Evolutionary conservation across 2,329 filamentous ascomycete genomes (phyloP), one percentile per base, ranked within the genome.

Genomic region (Anthostomella pinea): DNA sequence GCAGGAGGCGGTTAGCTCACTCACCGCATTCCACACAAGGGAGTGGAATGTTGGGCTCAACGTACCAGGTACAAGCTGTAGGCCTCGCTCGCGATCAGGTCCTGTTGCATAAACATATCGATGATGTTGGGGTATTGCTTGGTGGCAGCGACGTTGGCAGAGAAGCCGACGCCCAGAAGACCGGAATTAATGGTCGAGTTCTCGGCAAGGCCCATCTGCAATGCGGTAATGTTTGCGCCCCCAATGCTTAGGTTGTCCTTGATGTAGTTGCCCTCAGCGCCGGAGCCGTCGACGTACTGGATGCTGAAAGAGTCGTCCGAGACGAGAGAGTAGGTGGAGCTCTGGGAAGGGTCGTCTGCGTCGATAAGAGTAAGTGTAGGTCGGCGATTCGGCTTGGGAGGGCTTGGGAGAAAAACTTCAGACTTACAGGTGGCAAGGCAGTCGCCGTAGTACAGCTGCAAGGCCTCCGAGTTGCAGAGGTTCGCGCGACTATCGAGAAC

Each of bases 11-110:
- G 30, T 60, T 51, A 40, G 59, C 59, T 19, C 24, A 21, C n/a
- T n/a, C n/a, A n/a, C n/a, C n/a, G n/a, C n/a, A n/a, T n/a, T n/a
- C n/a, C n/a, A n/a, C n/a, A n/a, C n/a, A n/a, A n/a, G n/a, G n/a
- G n/a, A 10, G 5, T 15, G 26, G 17, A 17, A 32, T 25, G n/a
- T 11, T 20, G 22, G n/a, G 22, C 48, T 45, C 25, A 6, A 49
- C 59, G 16, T 53, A 70, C 67, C 38, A 79, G 67, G 67, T 81
- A 87, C 17, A 89, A 62, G 43, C 81, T 86, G 63, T 85, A 88
- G 4, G 80, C 79, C 49, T 77, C 76, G 18, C 69, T 70, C 35
- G 72, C 69, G 54, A 87, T 85, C 33, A 75, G 56, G 26, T 75
- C 76, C 51, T 85, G 73, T 17, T 73, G 58, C 15, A 78, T 70